Base-by-base conservation (phyloP, 2,329 filamentous ascomycete genomes). In the Zarea fungicola region DNA sequence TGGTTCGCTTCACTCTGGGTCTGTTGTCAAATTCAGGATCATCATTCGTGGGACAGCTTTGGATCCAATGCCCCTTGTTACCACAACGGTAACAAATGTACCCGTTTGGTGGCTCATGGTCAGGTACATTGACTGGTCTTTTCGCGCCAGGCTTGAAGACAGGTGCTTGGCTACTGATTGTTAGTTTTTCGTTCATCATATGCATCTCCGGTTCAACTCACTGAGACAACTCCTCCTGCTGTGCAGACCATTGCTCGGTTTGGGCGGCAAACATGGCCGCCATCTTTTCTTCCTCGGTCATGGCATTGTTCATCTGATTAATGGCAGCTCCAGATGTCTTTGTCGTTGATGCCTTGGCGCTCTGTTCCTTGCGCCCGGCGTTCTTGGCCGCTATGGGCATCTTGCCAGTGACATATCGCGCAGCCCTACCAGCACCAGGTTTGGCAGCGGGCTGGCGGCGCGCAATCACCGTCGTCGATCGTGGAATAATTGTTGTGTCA, bases 31-130 rank as follows among this genome's bases (percentile, higher is more conserved):
- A 97, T 53, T 90, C 91, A 3, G 93, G 92, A 57, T 99, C 91
- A 65, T 96, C 89, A 66, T 99, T 99, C n/a, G 92, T 99, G 6
- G 93, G 93, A 62, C 93, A 99, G 45, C 89, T 81, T 70, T 97
- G 92, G 54, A 99, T 99, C 92, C 92, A 99, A 67, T 99, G 93
- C n/a, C 91, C 93, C 71, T 96, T 96, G 67, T 96, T 87, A 53
- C 90, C 87, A 68, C 93, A 99, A 42, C 93, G 85, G 65, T 96
- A 96, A 71, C 93, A 99, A 53, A 96, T 85, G 67, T 99, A 99
- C 46, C 91, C 91, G 46, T 87, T 86, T 1, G 93, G 93, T 3
- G 93, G 91, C 39, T 93, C 89, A 62, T 96, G 91, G 59, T 95
- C 91, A 4, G 93, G 93, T 23, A 95, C 87, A 55, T 88, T 87